Percentiles rank a stretch among this genome's conserved stretches.
Evolutionary conservation across 1,284 basidiomycete species (phyloP).

Genomic region (Apiotrichum domesticum): DNA sequence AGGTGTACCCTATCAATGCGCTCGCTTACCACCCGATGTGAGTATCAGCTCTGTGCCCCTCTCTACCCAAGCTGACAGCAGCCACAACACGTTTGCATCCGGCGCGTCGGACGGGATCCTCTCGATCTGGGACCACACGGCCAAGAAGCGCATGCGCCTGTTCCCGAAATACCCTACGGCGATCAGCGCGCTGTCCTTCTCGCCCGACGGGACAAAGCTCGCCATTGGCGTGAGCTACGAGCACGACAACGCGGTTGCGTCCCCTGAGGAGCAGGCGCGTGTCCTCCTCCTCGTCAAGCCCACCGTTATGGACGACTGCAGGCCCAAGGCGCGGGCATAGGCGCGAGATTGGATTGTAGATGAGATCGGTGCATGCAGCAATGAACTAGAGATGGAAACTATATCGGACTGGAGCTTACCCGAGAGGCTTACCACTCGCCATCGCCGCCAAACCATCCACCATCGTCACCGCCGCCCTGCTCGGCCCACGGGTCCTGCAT

Average conservation of each 20-base stretch:
- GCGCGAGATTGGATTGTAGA: background rate
- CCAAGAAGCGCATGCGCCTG: slow-evolving; percentile 89
- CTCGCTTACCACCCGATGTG: slow-evolving; percentile 87
- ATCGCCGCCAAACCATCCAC: slow-evolving; percentile 20
- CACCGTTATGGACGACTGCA: slow-evolving; percentile 48
- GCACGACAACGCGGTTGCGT: slow-evolving; percentile 66
- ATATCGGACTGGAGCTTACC: too few species aligned
- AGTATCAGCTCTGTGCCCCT: slow-evolving; percentile 29
- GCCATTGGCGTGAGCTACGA: slow-evolving; percentile 80
- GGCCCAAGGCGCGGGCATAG: slow-evolving; percentile 22
- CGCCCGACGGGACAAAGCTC: slow-evolving; percentile 70
- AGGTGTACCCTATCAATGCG: slow-evolving; percentile 96
- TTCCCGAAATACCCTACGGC: slow-evolving; percentile 71
- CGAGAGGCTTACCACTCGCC: slow-evolving; percentile 8
- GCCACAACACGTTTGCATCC: slow-evolving; percentile 90
- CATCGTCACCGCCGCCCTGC: slow-evolving; percentile 9
- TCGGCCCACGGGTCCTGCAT: slow-evolving; percentile 20
- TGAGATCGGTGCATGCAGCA: background rate
- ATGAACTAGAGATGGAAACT: background rate
- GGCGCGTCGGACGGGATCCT: slow-evolving; percentile 87
- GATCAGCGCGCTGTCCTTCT: slow-evolving; percentile 71
- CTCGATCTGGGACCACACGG: slow-evolving; percentile 93
- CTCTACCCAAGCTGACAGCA: slow-evolving; percentile 33
- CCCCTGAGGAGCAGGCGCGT: slow-evolving; percentile 32
- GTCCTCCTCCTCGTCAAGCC: slow-evolving; percentile 44